A percentile compares a stretch with the other conserved stretches of the same genome.
These are phyloP conservation scores for Sistotremastrum niveocremeum DNA, from an alignment of 768 basidiomycete species.

Conservation along the genomic window DNA sequence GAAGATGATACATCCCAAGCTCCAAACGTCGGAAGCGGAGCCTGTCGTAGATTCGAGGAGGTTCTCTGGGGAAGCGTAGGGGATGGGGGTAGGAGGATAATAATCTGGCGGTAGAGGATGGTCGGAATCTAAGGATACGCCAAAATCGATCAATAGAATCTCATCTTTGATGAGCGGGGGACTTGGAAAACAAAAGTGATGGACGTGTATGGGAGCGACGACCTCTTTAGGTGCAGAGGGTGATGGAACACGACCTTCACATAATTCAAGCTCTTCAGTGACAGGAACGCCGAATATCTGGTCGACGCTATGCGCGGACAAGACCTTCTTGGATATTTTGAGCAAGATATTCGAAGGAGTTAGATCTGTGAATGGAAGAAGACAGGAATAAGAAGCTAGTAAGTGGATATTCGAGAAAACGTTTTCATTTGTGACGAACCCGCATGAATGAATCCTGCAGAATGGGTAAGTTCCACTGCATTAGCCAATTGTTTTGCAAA, in stretches of 20 bases:
- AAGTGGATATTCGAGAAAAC: not conserved
- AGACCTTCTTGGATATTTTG: slow-evolving; percentile 12
- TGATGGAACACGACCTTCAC: slow-evolving; percentile 12
- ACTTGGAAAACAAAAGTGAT: slow-evolving; percentile 10
- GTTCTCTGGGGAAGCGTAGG: slow-evolving; percentile 24
- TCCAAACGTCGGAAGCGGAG: slow-evolving; percentile 25
- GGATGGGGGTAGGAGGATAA: slow-evolving; percentile 17
- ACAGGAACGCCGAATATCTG: slow-evolving; percentile 18
- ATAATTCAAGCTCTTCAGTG: slow-evolving; percentile 17
- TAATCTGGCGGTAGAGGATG: slow-evolving; percentile 15
- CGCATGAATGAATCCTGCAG: slow-evolving; percentile 22
- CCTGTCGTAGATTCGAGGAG: slow-evolving; percentile 19
- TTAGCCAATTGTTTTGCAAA: slow-evolving; percentile 19
- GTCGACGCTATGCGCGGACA: slow-evolving; percentile 23
- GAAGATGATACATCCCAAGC: slow-evolving; percentile 28
- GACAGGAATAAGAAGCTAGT: not conserved
- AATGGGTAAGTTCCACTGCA: slow-evolving; percentile 20
- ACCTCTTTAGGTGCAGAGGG: slow-evolving; percentile 19
- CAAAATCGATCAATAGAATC: slow-evolving; percentile 24
- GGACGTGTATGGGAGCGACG: slow-evolving; percentile 14
- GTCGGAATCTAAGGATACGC: slow-evolving; percentile 19
- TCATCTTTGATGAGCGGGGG: slow-evolving; percentile 19
- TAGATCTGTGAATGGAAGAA: slow-evolving; percentile 16
- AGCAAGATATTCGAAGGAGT: slow-evolving; percentile 28
- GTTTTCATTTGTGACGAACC: slow-evolving; percentile 11